A percentile compares a stretch with the other conserved stretches of the same genome.
phyloP scores from a whole-genome alignment of 805 yeast genomes.

The Hanseniaspora meyeri region DNA sequence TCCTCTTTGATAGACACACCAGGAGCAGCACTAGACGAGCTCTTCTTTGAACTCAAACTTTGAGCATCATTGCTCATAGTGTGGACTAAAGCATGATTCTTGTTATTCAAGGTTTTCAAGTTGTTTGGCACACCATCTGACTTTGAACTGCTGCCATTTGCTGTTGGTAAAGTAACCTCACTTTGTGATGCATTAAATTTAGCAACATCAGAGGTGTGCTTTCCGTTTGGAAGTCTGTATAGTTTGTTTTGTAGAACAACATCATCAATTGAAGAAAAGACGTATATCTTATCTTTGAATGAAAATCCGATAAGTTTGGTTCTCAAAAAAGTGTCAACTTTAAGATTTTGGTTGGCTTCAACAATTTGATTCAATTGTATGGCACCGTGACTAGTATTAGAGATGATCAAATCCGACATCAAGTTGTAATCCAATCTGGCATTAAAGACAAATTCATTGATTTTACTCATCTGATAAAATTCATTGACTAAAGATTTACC shows the following conservation, averaged over 20 bases:
- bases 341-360: conserved; percentile 23
- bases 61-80: neutral
- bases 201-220: conserved; percentile 27
- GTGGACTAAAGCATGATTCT: neutral
- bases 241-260: conserved; percentile 54
- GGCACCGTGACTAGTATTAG: conserved; percentile 1
- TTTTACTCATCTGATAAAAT: conserved; percentile 27
- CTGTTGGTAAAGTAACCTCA: neutral
- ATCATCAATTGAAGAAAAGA: conserved; percentile 84
- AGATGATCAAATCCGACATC: conserved; percentile 19
- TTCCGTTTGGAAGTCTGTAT: conserved; percentile 26
- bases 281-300: conserved; percentile 73
- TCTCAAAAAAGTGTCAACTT: conserved; percentile 45
- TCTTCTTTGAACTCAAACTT: neutral
- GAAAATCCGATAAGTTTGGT: conserved; percentile 87
- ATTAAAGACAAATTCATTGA: conserved; percentile 28
- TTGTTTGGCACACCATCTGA: neutral
- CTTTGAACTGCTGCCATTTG: neutral
- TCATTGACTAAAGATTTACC: conserved; percentile 69
- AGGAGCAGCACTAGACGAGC: neutral
- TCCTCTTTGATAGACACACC: neutral
- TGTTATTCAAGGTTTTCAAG: neutral
- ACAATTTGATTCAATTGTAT: conserved; percentile 8
- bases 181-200: conserved; percentile 13
- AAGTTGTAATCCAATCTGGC: conserved; percentile 25